Base-by-base conservation (phyloP, 2,329 filamentous ascomycete genomes). In the Colletotrichum melonis region DNA sequence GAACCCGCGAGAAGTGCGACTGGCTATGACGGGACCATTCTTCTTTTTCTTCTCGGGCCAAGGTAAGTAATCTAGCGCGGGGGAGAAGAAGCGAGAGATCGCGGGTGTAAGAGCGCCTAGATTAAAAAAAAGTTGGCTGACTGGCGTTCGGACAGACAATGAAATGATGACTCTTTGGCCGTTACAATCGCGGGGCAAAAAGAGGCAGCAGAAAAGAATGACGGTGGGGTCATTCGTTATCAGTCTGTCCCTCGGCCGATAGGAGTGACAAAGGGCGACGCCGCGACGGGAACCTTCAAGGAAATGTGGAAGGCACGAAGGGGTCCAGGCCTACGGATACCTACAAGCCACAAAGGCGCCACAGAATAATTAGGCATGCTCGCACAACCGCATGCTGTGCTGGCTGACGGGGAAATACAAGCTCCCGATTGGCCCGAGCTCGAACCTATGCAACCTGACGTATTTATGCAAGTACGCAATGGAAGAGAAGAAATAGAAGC, bases 91-190 rank as follows among this genome's bases (percentile, higher is more conserved):
- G 22, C 32, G 49, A 35, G 24, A 49, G 19, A 49, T 24, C n/a
- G 32, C 71, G 16, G 59, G 22, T 56, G 32, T 22, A 42, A 54
- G 24, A 38, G 30, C 52, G 32, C 58, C 58, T 30, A 14, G 19
- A 49, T 38, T 26, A 68, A 49, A 56, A 73, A 16, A 72, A 49
- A 60, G 70, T 14, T 22, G 55, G 71, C 71, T 65, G 69, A 42
- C 55, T 57, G 56, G 49, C 62, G 62, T 49, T 49, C 16, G 63
- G 32, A 32, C 52, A 62, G 62, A 32, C n/a, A 65, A 56, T 59
- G 19, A 26, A 52, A 60, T 63, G 69, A 73, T 74, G 73, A 75
- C 73, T 75, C 68, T 66, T 67, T 74, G 65, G 73, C 73, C 73
- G 73, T 54, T 46, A 24, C 22, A 63, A 69, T 74, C 70, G 72